These are phyloP conservation scores for Somion occarium DNA, from an alignment of 1,284 basidiomycete species.

Conservation along the genomic window DNA sequence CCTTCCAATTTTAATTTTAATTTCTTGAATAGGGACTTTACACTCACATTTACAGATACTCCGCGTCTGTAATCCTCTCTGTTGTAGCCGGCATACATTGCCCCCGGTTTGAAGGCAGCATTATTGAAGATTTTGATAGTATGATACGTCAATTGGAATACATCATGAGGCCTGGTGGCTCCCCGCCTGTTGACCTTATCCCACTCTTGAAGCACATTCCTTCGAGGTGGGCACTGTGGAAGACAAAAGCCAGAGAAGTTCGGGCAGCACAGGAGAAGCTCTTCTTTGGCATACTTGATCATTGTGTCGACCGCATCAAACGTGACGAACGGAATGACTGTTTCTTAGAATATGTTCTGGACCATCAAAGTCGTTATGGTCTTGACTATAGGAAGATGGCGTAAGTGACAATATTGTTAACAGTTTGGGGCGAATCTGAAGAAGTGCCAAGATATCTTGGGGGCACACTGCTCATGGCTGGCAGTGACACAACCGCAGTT, in stretches of 20 bases:
- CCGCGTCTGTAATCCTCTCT: slow-evolving; percentile 24
- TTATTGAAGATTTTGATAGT: slow-evolving; percentile 22
- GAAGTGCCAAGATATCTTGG: slow-evolving; percentile 1
- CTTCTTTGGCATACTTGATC: slow-evolving; percentile 19
- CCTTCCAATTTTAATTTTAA: background rate
- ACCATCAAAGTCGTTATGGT: slow-evolving; percentile 5
- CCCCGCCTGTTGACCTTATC: slow-evolving; percentile 31
- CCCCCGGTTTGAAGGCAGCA: slow-evolving; percentile 20
- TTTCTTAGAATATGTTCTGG: slow-evolving; percentile 13
- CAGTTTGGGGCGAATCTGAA: background rate
- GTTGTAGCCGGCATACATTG: slow-evolving; percentile 27
- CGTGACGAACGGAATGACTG: slow-evolving; percentile 8
- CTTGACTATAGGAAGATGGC: slow-evolving; percentile 8
- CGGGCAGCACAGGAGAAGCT: slow-evolving; percentile 19
- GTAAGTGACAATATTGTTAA: slow-evolving; percentile 5
- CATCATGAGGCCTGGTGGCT: slow-evolving; percentile 25
- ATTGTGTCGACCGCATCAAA: slow-evolving; percentile 5
- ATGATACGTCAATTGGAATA: slow-evolving; percentile 22
- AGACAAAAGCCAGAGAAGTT: slow-evolving; percentile 19
- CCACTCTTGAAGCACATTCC: slow-evolving; percentile 31
- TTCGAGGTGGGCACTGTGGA: slow-evolving; percentile 30
- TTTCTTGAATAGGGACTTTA: slow-evolving; percentile 20
- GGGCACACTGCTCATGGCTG: slow-evolving; percentile 17
- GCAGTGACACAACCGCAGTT: slow-evolving; percentile 24
- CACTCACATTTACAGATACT: slow-evolving; percentile 23